Percentiles rank a stretch among this genome's conserved stretches.
phyloP scores from a whole-genome alignment of 768 basidiomycete species.

The Sistotremastrum niveocremeum region DNA sequence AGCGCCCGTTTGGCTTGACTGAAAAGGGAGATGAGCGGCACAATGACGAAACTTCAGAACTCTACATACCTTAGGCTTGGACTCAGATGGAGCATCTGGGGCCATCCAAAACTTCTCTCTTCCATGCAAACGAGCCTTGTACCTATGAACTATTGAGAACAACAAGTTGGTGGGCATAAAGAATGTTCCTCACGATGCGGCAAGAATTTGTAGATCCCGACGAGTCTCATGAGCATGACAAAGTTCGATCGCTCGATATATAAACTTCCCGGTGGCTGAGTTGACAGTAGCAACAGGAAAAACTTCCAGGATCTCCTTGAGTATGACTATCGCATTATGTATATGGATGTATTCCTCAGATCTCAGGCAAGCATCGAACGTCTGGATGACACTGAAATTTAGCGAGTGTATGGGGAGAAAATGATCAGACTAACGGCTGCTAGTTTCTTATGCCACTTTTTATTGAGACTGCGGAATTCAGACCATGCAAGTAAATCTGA shows the following conservation, averaged over 20 bases:
- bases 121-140: conserved; percentile 63
- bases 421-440: conserved; percentile 35
- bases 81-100: conserved; percentile 9
- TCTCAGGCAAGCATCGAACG: conserved; percentile 66
- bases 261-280: conserved; percentile 35
- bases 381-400: conserved; percentile 28
- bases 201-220: conserved; percentile 72
- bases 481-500: conserved; percentile 55
- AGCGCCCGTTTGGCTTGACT: background rate
- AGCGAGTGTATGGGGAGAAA: background rate
- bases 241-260: conserved; percentile 49
- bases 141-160: conserved; percentile 25
- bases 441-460: conserved; percentile 79
- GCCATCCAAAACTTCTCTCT: conserved; percentile 45
- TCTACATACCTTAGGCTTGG: conserved; percentile 20
- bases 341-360: conserved; percentile 94
- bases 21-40: background rate
- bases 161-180: conserved; percentile 1
- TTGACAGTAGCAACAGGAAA: conserved; percentile 62
- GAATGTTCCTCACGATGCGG: conserved; percentile 45
- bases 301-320: conserved; percentile 81
- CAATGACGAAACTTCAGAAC: background rate
- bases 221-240: conserved; percentile 67
- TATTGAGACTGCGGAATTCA: conserved; percentile 52
- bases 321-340: conserved; percentile 88